A percentile compares a stretch with the other conserved stretches of the same genome.
Conservation (phyloP, 73 alveolate species). For the Tetrahymena thermophila region DNA sequence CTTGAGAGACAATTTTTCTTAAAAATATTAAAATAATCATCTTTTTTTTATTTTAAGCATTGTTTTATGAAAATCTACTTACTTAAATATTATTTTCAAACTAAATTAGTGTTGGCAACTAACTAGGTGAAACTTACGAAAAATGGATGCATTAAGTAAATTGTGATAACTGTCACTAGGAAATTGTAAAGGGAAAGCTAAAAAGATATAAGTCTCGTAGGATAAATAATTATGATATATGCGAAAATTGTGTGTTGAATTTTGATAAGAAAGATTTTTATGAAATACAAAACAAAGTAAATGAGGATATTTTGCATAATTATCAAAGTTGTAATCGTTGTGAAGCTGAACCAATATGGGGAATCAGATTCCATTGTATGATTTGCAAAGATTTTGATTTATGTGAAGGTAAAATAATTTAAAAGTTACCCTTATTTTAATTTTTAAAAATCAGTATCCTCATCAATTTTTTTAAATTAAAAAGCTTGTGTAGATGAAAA, state of each 20-base stretch:
- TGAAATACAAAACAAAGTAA: constrained; percentile 53
- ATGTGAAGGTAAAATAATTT: constrained; percentile 51
- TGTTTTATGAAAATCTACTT: background rate
- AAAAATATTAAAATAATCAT: too few relatives aligned
- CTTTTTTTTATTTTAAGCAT: too few relatives aligned
- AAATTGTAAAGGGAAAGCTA: constrained; percentile 40
- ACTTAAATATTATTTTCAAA: background rate
- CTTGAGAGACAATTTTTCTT: too few relatives aligned
- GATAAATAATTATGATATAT: constrained; percentile 54
- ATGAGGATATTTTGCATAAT: constrained; percentile 72
- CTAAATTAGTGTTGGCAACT: constrained; percentile 65
- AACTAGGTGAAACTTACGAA: constrained; percentile 73
- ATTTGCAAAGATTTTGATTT: constrained; percentile 75
- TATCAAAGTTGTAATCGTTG: constrained; percentile 76
- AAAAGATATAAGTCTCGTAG: constrained; percentile 49
- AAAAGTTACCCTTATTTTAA: background rate
- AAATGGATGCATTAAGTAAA: constrained; percentile 61
- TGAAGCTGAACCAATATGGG: constrained; percentile 85
- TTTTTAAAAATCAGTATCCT: background rate
- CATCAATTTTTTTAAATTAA: background rate
- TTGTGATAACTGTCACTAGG: constrained; percentile 60
- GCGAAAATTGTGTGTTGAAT: constrained; percentile 46
- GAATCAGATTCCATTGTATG: constrained; percentile 69
- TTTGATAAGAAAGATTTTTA: constrained; percentile 31
- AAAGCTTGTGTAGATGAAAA: constrained; percentile 43